A percentile compares a stretch with the other conserved stretches of the same genome.
Conservation (phyloP, 805 yeast genomes). For the Saccharomyces kudriavzevii region DNA sequence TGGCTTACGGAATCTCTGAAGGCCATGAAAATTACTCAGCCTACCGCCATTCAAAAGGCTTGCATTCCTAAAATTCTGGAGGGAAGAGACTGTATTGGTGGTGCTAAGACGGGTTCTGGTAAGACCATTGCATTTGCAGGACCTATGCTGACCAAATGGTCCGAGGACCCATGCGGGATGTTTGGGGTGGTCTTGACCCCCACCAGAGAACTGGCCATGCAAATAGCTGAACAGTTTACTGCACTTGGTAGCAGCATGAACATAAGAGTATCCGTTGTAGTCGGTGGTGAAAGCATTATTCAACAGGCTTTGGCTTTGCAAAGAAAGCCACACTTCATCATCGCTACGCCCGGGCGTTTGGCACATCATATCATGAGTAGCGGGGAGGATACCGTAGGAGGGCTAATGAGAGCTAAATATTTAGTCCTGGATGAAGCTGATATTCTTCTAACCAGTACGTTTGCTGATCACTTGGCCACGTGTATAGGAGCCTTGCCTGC, state of each 20-base stretch:
- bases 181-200: conserved; percentile 88
- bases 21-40: conserved; percentile 74
- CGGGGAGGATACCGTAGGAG: conserved; percentile 80
- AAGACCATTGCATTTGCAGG: conserved; percentile 95
- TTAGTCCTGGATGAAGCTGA: conserved; percentile 96
- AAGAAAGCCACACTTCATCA: conserved; percentile 82
- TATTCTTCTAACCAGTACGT: conserved; percentile 74
- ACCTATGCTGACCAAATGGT: conserved; percentile 94
- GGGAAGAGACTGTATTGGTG: conserved; percentile 89
- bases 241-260: conserved; percentile 90
- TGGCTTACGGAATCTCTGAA: conserved; percentile 79
- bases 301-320: conserved; percentile 77
- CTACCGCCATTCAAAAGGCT: conserved; percentile 79
- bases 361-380: conserved; percentile 85
- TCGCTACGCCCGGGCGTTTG: conserved; percentile 94
- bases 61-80: conserved; percentile 80
- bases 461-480: conserved; percentile 65
- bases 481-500: conserved; percentile 70
- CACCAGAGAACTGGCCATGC: conserved; percentile 87
- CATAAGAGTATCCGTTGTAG: conserved; percentile 70
- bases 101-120: conserved; percentile 97
- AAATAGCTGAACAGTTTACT: conserved; percentile 91
- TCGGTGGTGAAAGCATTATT: conserved; percentile 94
- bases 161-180: conserved; percentile 89
- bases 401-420: conserved; percentile 68